Evolutionary conservation across 1,284 basidiomycete species (phyloP), one percentile per base, ranked within the genome.

Genomic region (Rhodotorula sp.): DNA sequence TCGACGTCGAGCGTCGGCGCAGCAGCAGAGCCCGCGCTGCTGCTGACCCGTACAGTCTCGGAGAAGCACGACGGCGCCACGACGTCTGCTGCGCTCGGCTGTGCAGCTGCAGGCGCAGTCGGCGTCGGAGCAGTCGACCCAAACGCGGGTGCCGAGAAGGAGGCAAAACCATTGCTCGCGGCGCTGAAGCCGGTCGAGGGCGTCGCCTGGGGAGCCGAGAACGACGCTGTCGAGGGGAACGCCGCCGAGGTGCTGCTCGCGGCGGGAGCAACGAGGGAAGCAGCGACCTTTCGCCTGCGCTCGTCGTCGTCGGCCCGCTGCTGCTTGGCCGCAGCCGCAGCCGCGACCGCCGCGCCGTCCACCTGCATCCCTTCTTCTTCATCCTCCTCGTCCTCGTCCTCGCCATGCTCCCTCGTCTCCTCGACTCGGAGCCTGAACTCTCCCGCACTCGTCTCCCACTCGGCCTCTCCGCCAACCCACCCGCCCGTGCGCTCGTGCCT

Each of bases 81-180:
- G 16, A 21, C 42, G 4, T 63, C 44, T 2, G 23, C 50, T 9
- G 58, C 17, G 3, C 13, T 7, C 23, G 34, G 17, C 19, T 23
- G 58, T 23, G 55, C 9, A 7, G 46, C 58, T 23, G 46, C 27
- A 13, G 42, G 5, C 9, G 19, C 10, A 3, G 49, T 1, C 1
- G n/a, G 0, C 2, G 56, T 3, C 19, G 55, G 12, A 7, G 44
- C 14, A 7, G 60, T 4, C 25, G 64, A 41, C 7, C 70, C 64
- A 41, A 72, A 72, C 17, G 70, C 42, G 2, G 70, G 70, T 16
- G 70, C 63, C 21, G 67, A 59, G 23, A 72, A 68, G 19, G 66
- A 46, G 10, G 63, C 17, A 56, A 72, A 72, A 5, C 66, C 64
- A 41, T 49, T 25, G 13, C 19, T 14, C 2, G 59, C 34, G 21